A percentile compares a stretch with the other conserved stretches of the same genome.
These are phyloP conservation scores for Macaranga tanarius DNA, from an alignment of 441 rosid genomes.

Conservation along the genomic window DNA sequence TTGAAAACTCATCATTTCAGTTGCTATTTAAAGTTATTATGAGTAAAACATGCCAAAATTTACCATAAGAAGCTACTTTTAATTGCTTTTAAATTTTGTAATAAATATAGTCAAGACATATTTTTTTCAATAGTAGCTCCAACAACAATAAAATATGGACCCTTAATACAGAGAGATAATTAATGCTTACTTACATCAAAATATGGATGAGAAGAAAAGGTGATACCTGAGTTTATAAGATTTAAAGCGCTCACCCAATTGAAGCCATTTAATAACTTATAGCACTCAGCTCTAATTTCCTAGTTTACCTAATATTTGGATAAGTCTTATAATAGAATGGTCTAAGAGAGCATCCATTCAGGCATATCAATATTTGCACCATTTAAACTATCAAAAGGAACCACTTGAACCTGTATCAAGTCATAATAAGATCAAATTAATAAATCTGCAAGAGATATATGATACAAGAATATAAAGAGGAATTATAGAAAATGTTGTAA, in stretches of 20 bases:
- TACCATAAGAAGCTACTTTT: background rate
- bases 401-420: conserved; percentile 38
- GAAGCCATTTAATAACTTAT: conserved; percentile 95
- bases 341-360: conserved; percentile 95
- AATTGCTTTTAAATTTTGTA: conserved; percentile 3
- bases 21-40: background rate
- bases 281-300: conserved; percentile 95
- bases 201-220: background rate
- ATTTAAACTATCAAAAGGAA: conserved; percentile 75
- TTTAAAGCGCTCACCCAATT: conserved; percentile 76
- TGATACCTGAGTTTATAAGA: conserved; percentile 65
- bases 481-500: background rate
- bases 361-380: conserved; percentile 96
- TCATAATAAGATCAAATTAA: conserved; percentile 9
- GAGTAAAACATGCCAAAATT: background rate
- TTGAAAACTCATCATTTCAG: background rate
- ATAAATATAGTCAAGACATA: background rate
- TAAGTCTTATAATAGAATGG: conserved; percentile 66
- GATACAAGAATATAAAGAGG: background rate
- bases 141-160: background rate
- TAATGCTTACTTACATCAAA: conserved; percentile 9
- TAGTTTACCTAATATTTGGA: conserved; percentile 76
- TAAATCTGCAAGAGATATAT: background rate
- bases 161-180: too few species aligned
- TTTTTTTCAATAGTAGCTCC: background rate